Evolutionary conservation across 352 stramenopile genomes (phyloP).

Genomic region (Phytopythium ostracodes): DNA sequence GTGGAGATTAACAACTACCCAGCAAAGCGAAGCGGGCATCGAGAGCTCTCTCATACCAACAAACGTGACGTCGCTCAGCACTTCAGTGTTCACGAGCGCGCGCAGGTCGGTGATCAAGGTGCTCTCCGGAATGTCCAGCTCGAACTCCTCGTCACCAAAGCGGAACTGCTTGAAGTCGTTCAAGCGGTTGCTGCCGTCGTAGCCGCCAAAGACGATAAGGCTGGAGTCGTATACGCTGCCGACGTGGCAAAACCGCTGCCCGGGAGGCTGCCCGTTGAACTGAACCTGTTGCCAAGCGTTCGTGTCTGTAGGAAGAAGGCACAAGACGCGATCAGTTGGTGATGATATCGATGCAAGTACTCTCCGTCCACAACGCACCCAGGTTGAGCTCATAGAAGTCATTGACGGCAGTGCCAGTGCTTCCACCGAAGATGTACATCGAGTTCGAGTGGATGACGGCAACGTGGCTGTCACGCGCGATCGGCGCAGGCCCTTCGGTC

Average conservation of each 20-base stretch:
- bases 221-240: conserved; percentile 89
- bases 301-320: conserved; percentile 23
- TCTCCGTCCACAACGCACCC: conserved; percentile 23
- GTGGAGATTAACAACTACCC: background rate
- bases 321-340: background rate
- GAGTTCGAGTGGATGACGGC: conserved; percentile 91
- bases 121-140: conserved; percentile 83
- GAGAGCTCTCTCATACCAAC: conserved; percentile 41
- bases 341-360: background rate
- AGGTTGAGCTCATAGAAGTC: conserved; percentile 96
- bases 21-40: background rate
- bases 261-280: conserved; percentile 77
- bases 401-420: conserved; percentile 95
- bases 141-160: conserved; percentile 76
- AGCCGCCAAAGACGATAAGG: conserved; percentile 95
- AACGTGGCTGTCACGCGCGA: conserved; percentile 96
- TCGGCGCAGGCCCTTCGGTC: conserved; percentile 88
- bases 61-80: conserved; percentile 88
- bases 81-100: conserved; percentile 75
- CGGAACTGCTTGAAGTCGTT: conserved; percentile 95
- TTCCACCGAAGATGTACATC: conserved; percentile 96
- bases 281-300: conserved; percentile 71
- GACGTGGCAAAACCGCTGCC: conserved; percentile 96
- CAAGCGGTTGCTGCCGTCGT: conserved; percentile 93
- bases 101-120: conserved; percentile 74